Evolutionary conservation across 2,329 filamentous ascomycete species (phyloP).

Genomic region (Stemphylium beticola): DNA sequence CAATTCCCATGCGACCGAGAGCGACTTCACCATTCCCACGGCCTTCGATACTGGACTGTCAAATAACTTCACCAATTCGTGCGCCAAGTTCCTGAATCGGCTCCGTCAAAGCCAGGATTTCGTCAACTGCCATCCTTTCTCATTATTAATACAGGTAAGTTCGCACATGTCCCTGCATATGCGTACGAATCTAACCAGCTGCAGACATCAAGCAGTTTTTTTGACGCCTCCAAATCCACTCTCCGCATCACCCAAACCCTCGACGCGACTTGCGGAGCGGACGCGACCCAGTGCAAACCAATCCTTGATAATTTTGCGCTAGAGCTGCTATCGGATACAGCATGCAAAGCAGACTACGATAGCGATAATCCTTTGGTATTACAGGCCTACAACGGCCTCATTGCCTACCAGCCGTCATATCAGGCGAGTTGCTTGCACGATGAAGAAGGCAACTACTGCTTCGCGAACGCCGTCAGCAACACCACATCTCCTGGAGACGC

Average conservation of each 20-base stretch:
- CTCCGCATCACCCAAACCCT: constrained; percentile 77
- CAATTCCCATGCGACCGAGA: constrained; percentile 25
- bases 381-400: constrained; percentile 76
- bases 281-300: constrained; percentile 68
- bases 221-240: constrained; percentile 74
- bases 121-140: constrained; percentile 79
- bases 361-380: constrained; percentile 72
- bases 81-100: constrained; percentile 70
- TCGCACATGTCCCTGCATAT: neutral
- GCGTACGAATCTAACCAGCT: constrained; percentile 9
- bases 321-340: constrained; percentile 65
- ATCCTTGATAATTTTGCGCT: constrained; percentile 70
- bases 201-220: constrained; percentile 84
- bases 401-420: constrained; percentile 79
- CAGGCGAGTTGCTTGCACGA: constrained; percentile 79
- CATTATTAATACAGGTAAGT: constrained; percentile 78
- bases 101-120: constrained; percentile 73
- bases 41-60: constrained; percentile 58
- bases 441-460: constrained; percentile 71
- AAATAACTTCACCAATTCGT: constrained; percentile 62
- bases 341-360: constrained; percentile 75
- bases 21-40: constrained; percentile 45
- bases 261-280: constrained; percentile 75
- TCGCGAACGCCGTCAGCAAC: constrained; percentile 84
- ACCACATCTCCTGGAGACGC: constrained; percentile 70